A percentile compares a stretch with the other conserved stretches of the same genome.
Evolutionary conservation across 495 filamentous ascomycete genomes (phyloP).

Genomic region (Sphaerosporella brunnea): DNA sequence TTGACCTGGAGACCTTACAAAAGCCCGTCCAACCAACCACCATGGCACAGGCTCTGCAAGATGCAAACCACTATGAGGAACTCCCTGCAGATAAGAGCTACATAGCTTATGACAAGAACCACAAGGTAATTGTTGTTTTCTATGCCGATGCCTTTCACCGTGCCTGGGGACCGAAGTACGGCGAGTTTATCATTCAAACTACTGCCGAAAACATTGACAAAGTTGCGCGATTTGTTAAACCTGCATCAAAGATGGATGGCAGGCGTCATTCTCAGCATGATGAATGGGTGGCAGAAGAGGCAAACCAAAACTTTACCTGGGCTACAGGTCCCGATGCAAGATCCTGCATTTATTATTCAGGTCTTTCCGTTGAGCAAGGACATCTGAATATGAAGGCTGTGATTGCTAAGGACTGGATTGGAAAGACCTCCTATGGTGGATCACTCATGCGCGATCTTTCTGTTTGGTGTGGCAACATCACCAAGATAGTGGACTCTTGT

Average conservation of each 20-base stretch:
- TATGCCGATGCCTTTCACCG: not conserved
- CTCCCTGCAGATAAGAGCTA: not conserved
- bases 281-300: not conserved
- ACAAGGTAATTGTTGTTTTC: not conserved
- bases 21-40: not conserved
- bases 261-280: not conserved
- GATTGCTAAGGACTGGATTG: not conserved
- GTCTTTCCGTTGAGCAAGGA: not conserved
- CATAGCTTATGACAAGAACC: not conserved
- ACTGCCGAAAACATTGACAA: not conserved
- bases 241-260: not conserved
- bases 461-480: not conserved
- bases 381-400: not conserved
- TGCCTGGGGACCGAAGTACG: not conserved
- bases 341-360: not conserved
- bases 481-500: not conserved
- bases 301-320: not conserved
- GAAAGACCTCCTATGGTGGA: not conserved
- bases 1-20: not conserved
- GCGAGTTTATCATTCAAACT: not conserved
- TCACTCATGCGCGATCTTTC: not conserved
- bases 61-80: not conserved
- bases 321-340: not conserved
- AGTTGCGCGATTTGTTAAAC: not conserved
- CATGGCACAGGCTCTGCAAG: not conserved